Conservation (phyloP, 2,329 filamentous ascomycete genomes). For the Colletotrichum sp. region DNA sequence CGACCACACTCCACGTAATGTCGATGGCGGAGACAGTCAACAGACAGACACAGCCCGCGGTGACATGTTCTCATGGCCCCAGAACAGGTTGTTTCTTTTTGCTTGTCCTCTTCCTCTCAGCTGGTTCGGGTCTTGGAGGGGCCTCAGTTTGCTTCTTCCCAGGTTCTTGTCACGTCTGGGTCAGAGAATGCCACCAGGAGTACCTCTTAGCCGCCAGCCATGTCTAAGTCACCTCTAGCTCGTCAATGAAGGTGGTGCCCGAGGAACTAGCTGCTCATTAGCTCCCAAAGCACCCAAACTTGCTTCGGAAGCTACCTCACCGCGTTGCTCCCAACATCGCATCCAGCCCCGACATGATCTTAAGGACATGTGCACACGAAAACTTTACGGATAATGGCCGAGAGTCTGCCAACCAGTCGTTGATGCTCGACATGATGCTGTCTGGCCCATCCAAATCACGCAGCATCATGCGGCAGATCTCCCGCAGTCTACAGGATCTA, state of each 20-base stretch:
- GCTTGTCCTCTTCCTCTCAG: not conserved
- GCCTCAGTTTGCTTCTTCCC: not conserved
- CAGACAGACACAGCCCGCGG: not conserved
- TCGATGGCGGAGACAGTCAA: not conserved
- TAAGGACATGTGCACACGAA: not conserved
- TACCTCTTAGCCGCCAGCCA: not conserved
- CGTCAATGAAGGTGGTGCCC: not conserved
- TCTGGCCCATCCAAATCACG: not conserved
- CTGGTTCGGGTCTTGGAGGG: not conserved
- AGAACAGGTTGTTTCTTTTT: not conserved
- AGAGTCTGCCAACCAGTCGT: not conserved
- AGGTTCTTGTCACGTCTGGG: not conserved
- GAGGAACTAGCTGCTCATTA: not conserved
- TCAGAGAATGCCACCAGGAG: not conserved
- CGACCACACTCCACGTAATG: not conserved
- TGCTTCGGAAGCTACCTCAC: slow-evolving; percentile 6
- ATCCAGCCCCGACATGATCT: not conserved
- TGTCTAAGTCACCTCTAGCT: not conserved
- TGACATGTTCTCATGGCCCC: not conserved
- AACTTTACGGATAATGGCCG: not conserved
- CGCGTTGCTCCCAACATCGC: not conserved
- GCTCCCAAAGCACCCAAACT: not conserved
- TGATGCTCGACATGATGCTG: not conserved
- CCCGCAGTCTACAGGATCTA: slow-evolving; percentile 11
- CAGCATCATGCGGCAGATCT: slow-evolving; percentile 12